phyloP scores from a whole-genome alignment of 306 rosid genomes.

The Rosa persica region DNA sequence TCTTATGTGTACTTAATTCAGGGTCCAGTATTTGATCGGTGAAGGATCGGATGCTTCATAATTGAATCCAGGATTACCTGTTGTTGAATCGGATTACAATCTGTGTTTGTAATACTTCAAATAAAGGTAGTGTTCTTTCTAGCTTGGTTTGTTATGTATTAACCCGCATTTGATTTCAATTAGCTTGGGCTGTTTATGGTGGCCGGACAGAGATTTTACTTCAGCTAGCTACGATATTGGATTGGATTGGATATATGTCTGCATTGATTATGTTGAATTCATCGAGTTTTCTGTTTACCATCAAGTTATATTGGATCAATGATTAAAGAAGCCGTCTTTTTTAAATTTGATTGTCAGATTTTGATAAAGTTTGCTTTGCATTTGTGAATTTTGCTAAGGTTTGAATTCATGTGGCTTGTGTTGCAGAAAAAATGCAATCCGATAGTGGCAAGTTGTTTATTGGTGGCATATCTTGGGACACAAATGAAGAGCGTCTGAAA shows the following conservation, averaged over 20 bases:
- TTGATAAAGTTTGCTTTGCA: constrained; percentile 30
- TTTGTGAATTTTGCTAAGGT: constrained; percentile 34
- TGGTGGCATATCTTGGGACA: constrained; percentile 99
- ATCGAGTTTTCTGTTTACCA: constrained; percentile 20
- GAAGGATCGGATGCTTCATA: constrained; percentile 67
- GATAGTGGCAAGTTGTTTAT: constrained; percentile 90
- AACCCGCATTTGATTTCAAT: constrained; percentile 40
- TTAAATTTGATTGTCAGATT: constrained; percentile 17
- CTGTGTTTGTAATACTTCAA: constrained; percentile 39
- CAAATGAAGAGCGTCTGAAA: constrained; percentile 92
- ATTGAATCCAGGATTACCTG: constrained; percentile 56
- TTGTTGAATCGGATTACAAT: constrained; percentile 47
- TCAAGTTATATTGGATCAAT: constrained; percentile 45
- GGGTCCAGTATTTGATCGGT: constrained; percentile 59
- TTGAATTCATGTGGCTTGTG: constrained; percentile 40
- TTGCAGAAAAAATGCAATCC: constrained; percentile 88
- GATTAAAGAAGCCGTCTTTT: constrained; percentile 9
- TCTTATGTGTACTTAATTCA: constrained; percentile 53
- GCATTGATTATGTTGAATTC: constrained; percentile 27
- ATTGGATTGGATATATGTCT: constrained; percentile 27
- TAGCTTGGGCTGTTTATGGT: too few relatives aligned
- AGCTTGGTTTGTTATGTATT: constrained; percentile 17
- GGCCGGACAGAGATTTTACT: neutral
- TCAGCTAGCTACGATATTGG: constrained; percentile 13
- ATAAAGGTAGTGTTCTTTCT: constrained; percentile 42